These are phyloP conservation scores for Yamadazyma atmosphaerica DNA, from an alignment of 1,139 yeast species.

Conservation along the genomic window DNA sequence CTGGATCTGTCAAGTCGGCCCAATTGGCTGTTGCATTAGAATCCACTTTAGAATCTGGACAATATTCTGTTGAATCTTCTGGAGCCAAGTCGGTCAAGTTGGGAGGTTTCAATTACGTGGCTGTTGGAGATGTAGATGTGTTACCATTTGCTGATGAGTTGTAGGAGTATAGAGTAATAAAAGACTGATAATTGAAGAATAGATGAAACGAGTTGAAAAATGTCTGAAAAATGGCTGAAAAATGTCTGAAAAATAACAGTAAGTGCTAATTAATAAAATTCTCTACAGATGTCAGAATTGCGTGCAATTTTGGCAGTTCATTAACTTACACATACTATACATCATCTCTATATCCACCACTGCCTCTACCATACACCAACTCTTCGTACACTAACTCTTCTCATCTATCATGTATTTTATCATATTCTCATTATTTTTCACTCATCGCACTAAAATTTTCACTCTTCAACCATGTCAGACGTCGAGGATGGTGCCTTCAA, in stretches of 20 bases:
- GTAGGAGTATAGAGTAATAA: slow-evolving; percentile 27
- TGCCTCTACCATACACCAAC: too few relatives aligned
- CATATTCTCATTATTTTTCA: too few relatives aligned
- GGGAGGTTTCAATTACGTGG: slow-evolving; percentile 79
- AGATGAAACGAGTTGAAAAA: neutral
- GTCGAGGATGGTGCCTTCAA: slow-evolving; percentile 59
- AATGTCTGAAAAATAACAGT: too few relatives aligned
- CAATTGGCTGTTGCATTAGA: slow-evolving; percentile 48
- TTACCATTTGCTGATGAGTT: slow-evolving; percentile 92
- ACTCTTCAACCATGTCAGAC: slow-evolving; percentile 42
- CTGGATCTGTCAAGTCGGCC: slow-evolving; percentile 46
- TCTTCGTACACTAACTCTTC: too few relatives aligned
- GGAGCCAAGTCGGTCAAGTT: slow-evolving; percentile 53
- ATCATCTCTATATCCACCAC: too few relatives aligned
- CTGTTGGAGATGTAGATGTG: slow-evolving; percentile 85
- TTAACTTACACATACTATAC: too few relatives aligned
- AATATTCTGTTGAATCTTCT: slow-evolving; percentile 46
- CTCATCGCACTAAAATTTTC: slow-evolving; percentile 4
- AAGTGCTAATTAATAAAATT: too few relatives aligned
- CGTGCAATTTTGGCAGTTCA: too few relatives aligned
- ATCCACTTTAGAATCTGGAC: slow-evolving; percentile 48
- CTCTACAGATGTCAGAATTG: too few relatives aligned
- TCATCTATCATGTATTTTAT: too few relatives aligned
- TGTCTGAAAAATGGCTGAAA: neutral
- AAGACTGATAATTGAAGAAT: neutral